These are phyloP conservation scores for Fusarium sp. DNA, from an alignment of 2,329 filamentous ascomycete species.

Conservation along the genomic window DNA sequence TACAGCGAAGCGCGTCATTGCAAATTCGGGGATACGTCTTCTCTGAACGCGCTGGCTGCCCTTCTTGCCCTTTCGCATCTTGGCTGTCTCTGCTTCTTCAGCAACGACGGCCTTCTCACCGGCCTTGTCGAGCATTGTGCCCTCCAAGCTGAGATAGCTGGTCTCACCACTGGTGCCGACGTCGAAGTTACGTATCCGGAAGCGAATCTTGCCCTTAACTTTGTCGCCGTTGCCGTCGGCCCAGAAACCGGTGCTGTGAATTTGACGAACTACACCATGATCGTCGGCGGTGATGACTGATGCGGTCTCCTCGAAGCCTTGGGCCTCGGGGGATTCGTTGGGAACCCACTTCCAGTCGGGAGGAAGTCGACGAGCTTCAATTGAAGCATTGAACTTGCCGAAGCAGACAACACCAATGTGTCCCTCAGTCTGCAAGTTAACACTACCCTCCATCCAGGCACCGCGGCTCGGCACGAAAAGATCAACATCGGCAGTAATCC, in stretches of 20 bases:
- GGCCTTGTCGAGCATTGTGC: slow-evolving; percentile 79
- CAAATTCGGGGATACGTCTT: slow-evolving; percentile 60
- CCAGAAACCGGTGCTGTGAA: slow-evolving; percentile 76
- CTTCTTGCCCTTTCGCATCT: slow-evolving; percentile 49
- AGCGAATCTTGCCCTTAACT: slow-evolving; percentile 75
- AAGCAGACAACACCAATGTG: slow-evolving; percentile 90
- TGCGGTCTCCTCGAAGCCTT: slow-evolving; percentile 54
- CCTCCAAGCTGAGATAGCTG: slow-evolving; percentile 86
- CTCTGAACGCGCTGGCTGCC: slow-evolving; percentile 43
- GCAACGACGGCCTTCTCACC: slow-evolving; percentile 68
- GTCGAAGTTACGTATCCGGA: slow-evolving; percentile 87
- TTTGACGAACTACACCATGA: slow-evolving; percentile 62
- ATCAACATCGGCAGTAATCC: slow-evolving; percentile 87
- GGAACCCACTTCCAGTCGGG: slow-evolving; percentile 82
- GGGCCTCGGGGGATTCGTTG: slow-evolving; percentile 54
- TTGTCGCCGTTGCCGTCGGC: slow-evolving; percentile 74
- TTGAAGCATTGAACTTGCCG: slow-evolving; percentile 90
- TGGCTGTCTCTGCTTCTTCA: slow-evolving; percentile 55
- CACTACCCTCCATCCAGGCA: slow-evolving; percentile 78
- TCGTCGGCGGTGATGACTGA: slow-evolving; percentile 55
- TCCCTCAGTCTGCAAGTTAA: slow-evolving; percentile 88
- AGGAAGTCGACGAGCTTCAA: slow-evolving; percentile 81
- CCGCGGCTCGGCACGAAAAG: slow-evolving; percentile 81
- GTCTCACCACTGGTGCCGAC: slow-evolving; percentile 77
- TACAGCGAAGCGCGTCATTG: slow-evolving; percentile 64